Evolutionary conservation across 2,329 filamentous ascomycete species (phyloP), one percentile per base, ranked within the genome.

Genomic region (Ceratocystis ficicola): DNA sequence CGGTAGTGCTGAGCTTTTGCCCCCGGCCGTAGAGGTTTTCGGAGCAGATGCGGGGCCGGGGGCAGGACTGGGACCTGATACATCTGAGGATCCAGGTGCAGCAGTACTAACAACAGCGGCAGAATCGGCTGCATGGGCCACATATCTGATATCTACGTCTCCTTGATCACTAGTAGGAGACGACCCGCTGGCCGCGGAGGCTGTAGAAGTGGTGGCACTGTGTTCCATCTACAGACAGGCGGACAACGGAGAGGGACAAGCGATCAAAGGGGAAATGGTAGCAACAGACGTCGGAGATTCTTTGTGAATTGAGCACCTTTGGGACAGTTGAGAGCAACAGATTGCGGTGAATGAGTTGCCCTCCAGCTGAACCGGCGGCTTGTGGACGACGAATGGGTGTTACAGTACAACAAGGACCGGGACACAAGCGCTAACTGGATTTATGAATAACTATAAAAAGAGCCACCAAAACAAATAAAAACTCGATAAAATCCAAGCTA

Each of bases 171-270:
- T 65, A 7, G 36, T 41, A 6, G 52, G 20, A 8, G 63, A 65
- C 50, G 63, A 65, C 32, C 52, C 63, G 50, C 63, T 65, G 8
- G 63, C 63, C 15, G 10, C 32, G 22, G 63, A 65, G 25, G 50
- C 63, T 22, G 32, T 36, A 46, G 63, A 65, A n/a, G 50, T 65
- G 52, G 52, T 32, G 15, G 52, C 63, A 65, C 52, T 65, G 32
- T 22, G 36, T 25, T 65, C 10, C 48, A 65, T 59, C 20, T 59
- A 32, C 52, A 57, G 50, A 55, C 8, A 55, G 50, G 30, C 52
- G 25, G 25, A 20, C 3, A 28, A n/a, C 5, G 25, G 3, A 15
- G 25, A 25, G 52, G 12, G 15, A 20, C 28, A 32, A n/a, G 28
- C 20, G 50, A 36, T 36, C 32, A 22, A 25, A 25, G 6, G 4